Base-by-base conservation (phyloP, 805 yeast genomes). In the Yarrowia sp. region DNA sequence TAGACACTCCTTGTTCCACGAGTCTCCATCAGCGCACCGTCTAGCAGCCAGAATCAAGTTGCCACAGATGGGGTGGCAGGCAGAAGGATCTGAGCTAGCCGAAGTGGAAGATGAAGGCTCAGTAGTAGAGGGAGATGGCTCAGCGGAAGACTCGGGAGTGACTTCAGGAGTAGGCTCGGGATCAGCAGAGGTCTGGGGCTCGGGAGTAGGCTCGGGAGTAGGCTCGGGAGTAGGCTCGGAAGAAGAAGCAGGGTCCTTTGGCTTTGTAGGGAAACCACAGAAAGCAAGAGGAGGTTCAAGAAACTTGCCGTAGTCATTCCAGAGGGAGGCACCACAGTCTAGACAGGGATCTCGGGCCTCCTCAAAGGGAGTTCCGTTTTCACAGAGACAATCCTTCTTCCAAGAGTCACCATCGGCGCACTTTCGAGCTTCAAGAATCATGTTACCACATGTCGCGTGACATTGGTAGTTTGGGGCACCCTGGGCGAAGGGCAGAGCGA, bases 261-360 rank as follows among this genome's bases (percentile, higher is more conserved):
- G 63, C 49, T 58, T n/a, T n/a, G 49, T 58, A n/a, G 46, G 61
- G 26, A 58, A 43, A 2, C 51, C 51, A n/a, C 63, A 58, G 51
- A 30, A 40, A 4, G 38, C 63, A 30, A 58, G 51, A 33, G 63
- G 51, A 30, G 63, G 51, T 41, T 58, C 41, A 7, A 58, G 51
- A 41, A 16, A 41, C 51, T 41, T 41, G 28, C 63, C 63, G 51
- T 58, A 58, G 32, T 40, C 63, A 16, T n/a, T 33, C 63, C 63
- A 58, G 17, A 58, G 63, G 7, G 51, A 12, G 10, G 61, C 4
- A 6, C 51, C 63, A 32, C 63, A 58, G n/a, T 40, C 51, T 10
- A 41, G 40, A 30, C 63, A 58, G 8, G 49, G 41, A 32, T 41
- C 40, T 9, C 24, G 22, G 30, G 36, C 41, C 14, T 43, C n/a